These are phyloP conservation scores for Parasitella parasitica DNA, from an alignment of 371 early-diverging fungal genomes.

Conservation along the genomic window DNA sequence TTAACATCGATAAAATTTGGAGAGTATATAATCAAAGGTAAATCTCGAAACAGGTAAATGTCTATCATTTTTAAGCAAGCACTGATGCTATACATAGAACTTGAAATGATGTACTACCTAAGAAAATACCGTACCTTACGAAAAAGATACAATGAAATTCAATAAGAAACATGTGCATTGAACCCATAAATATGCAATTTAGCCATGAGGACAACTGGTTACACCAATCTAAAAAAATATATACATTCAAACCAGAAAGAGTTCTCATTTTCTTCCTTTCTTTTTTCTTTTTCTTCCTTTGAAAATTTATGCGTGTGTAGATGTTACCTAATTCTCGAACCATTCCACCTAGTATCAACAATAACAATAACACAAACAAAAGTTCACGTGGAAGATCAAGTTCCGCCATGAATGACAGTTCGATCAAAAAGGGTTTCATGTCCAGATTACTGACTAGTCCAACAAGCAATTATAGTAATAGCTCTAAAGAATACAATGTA, in stretches of 20 bases:
- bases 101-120: constrained; percentile 74
- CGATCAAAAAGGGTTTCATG: constrained; percentile 18
- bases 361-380: constrained; percentile 3
- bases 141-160: constrained; percentile 51
- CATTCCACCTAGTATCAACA: constrained; percentile 14
- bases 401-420: constrained; percentile 9
- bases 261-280: neutral
- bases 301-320: neutral
- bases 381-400: constrained; percentile 17
- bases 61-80: too few relatives aligned
- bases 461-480: neutral
- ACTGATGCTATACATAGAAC: constrained; percentile 37
- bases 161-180: constrained; percentile 22
- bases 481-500: neutral
- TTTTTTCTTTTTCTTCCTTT: constrained; percentile 2
- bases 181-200: constrained; percentile 21
- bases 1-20: constrained; percentile 64
- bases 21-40: constrained; percentile 65
- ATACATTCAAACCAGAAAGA: neutral
- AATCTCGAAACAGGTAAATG: neutral
- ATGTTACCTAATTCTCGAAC: constrained; percentile 31
- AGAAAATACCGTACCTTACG: constrained; percentile 71
- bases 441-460: constrained; percentile 16
- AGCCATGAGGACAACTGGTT: constrained; percentile 8
- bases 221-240: constrained; percentile 18